Conservation (phyloP, 2,329 filamentous ascomycete species). For the Pseudogymnoascus sp. region DNA sequence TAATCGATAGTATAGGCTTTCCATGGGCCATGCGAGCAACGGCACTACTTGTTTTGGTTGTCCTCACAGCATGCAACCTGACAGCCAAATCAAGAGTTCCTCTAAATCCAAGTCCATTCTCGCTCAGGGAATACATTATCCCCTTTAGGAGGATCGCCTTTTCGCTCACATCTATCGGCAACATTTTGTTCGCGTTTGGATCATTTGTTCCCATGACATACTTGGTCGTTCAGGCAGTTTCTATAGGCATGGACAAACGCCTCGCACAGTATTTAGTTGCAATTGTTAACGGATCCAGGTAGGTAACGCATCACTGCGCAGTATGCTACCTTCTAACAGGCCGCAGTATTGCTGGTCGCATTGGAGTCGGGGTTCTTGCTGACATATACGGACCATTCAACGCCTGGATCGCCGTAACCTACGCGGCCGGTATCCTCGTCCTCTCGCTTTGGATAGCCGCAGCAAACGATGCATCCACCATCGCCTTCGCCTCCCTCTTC, state of each 20-base stretch:
- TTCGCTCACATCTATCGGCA: slow-evolving; percentile 26
- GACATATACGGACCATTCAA: slow-evolving; percentile 45
- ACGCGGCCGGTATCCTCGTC: slow-evolving; percentile 30
- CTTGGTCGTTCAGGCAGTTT: slow-evolving; percentile 31
- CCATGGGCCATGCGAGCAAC: slow-evolving; percentile 47
- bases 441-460: slow-evolving; percentile 43
- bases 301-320: not conserved
- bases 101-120: slow-evolving; percentile 25
- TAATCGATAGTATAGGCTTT: slow-evolving; percentile 44
- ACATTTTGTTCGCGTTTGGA: slow-evolving; percentile 37
- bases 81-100: slow-evolving; percentile 41
- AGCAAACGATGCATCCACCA: slow-evolving; percentile 43
- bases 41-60: slow-evolving; percentile 44
- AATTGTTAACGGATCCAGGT: slow-evolving; percentile 40
- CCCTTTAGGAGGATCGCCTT: slow-evolving; percentile 30
- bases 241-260: slow-evolving; percentile 35
- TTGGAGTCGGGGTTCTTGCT: slow-evolving; percentile 41
- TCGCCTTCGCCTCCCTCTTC: slow-evolving; percentile 55
- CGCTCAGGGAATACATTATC: slow-evolving; percentile 22
- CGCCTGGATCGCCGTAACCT: slow-evolving; percentile 29
- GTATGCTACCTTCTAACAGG: not conserved
- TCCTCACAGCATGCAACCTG: slow-evolving; percentile 40
- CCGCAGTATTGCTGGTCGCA: slow-evolving; percentile 40
- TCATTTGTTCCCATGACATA: slow-evolving; percentile 44
- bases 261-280: slow-evolving; percentile 43